These are phyloP conservation scores for Spergularia marina DNA, from an alignment of 148 eudicot species.

Conservation along the genomic window DNA sequence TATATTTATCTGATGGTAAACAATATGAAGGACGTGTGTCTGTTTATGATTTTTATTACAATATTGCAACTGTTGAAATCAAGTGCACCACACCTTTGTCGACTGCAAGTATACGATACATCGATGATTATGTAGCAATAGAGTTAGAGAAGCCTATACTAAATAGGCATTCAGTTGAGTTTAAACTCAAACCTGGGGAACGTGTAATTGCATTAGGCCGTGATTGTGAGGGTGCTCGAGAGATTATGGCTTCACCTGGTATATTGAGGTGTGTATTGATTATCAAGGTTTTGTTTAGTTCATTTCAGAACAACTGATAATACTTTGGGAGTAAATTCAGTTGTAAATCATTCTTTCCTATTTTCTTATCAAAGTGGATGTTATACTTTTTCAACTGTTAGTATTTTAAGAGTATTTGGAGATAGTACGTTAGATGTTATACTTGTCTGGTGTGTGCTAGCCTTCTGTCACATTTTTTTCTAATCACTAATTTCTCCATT, in stretches of 20 bases:
- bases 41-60: conserved; percentile 16
- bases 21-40: conserved; percentile 19
- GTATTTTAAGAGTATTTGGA: no score
- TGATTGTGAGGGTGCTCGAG: not conserved
- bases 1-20: conserved; percentile 4
- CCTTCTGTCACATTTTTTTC: no score
- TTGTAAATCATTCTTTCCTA: not conserved
- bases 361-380: not conserved
- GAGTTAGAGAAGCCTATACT: not conserved
- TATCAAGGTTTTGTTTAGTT: not conserved
- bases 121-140: conserved; percentile 8
- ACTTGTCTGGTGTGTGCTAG: no score
- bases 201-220: conserved; percentile 14
- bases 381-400: not conserved
- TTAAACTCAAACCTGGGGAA: conserved; percentile 12
- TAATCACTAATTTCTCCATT: no score
- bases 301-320: no score
- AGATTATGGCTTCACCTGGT: conserved; percentile 25
- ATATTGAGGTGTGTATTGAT: conserved; percentile 15
- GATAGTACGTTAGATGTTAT: no score
- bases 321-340: not conserved
- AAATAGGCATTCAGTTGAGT: not conserved
- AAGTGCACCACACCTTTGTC: conserved; percentile 11
- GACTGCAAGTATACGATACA: conserved; percentile 5
- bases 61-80: conserved; percentile 7